phyloP scores from a whole-genome alignment of 192 early-diverging fungal genomes.

The Funneliformis geosporum region DNA sequence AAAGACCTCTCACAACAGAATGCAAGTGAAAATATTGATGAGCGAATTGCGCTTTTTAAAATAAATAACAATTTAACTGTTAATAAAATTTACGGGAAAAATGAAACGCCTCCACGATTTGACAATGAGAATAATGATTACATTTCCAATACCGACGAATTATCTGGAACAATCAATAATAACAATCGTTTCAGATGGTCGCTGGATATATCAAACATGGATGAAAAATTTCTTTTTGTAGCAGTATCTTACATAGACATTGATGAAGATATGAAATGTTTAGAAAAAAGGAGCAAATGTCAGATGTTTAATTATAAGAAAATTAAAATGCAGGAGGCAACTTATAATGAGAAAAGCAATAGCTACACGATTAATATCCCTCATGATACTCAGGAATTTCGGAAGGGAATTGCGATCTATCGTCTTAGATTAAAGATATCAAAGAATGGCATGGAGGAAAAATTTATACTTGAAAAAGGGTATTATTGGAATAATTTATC shows the following conservation, averaged over 20 bases:
- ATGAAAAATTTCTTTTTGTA: not conserved
- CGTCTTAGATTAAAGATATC: not conserved
- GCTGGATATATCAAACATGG: not conserved
- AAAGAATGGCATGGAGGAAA: not conserved
- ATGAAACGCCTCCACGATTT: not conserved
- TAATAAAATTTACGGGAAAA: not conserved
- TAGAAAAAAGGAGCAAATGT: not conserved
- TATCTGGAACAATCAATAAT: not conserved
- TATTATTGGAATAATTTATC: not conserved
- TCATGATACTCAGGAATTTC: not conserved
- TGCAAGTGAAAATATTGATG: not conserved
- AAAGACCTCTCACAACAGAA: not conserved
- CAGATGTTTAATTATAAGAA: not conserved
- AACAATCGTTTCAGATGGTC: not conserved
- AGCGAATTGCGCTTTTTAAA: not conserved
- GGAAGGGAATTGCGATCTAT: not conserved
- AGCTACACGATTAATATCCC: not conserved
- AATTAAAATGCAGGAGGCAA: not conserved
- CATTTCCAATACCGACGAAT: not conserved
- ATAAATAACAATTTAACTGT: not conserved
- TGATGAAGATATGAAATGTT: not conserved
- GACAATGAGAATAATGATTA: not conserved
- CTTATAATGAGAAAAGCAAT: not conserved
- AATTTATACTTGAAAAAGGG: no score
- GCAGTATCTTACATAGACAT: not conserved